Percentiles rank a stretch among this genome's conserved stretches.
Conservation (phyloP, 192 early-diverging fungal genomes). For the Coemansia sp. region DNA sequence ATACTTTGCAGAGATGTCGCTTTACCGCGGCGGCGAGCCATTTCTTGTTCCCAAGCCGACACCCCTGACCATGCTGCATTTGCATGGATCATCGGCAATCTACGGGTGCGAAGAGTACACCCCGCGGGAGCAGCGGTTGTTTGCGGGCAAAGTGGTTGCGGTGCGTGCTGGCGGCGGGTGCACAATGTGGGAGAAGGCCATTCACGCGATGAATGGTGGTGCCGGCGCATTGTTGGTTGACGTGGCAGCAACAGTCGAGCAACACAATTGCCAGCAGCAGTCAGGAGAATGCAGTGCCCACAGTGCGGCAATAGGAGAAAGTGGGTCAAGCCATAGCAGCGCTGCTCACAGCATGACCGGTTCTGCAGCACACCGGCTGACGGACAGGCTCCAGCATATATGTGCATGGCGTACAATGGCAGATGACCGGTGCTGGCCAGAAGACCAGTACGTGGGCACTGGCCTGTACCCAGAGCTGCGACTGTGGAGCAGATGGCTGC, state of each 20-base stretch:
- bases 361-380: slow-evolving; percentile 9
- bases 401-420: slow-evolving; percentile 15
- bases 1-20: slow-evolving; percentile 32
- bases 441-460: slow-evolving; percentile 8
- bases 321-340: not conserved
- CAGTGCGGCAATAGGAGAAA: slow-evolving; percentile 9
- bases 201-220: slow-evolving; percentile 43
- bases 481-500: slow-evolving; percentile 6
- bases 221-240: slow-evolving; percentile 40
- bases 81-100: slow-evolving; percentile 25
- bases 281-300: not conserved
- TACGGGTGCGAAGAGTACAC: slow-evolving; percentile 50
- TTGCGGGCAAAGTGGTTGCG: slow-evolving; percentile 32
- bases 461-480: not conserved
- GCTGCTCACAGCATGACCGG: not conserved
- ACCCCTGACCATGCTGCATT: slow-evolving; percentile 28
- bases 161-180: slow-evolving; percentile 37
- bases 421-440: slow-evolving; percentile 19
- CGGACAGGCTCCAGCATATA: slow-evolving; percentile 16
- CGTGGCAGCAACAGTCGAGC: slow-evolving; percentile 3
- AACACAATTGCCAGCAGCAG: slow-evolving; percentile 5
- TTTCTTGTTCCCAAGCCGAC: slow-evolving; percentile 25
- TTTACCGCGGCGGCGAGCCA: slow-evolving; percentile 27
- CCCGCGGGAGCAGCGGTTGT: slow-evolving; percentile 24
- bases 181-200: slow-evolving; percentile 38